Conservation (phyloP, 2,329 filamentous ascomycete genomes). For the Malbranchea cinnamomea region DNA sequence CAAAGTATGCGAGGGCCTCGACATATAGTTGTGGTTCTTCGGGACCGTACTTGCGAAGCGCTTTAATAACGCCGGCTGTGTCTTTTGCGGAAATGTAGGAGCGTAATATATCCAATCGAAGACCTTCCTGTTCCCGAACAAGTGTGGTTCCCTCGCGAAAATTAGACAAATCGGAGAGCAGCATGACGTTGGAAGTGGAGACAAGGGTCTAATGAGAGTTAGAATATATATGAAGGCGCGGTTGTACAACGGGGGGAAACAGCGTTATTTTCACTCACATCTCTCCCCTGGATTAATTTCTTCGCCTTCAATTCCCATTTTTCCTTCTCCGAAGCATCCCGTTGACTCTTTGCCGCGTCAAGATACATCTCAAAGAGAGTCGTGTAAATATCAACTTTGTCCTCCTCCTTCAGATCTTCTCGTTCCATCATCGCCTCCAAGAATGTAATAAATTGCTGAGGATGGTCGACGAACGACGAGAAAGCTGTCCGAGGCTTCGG, state of each 20-base stretch:
- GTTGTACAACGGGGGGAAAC: not conserved
- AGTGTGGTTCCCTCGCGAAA: slow-evolving; percentile 84
- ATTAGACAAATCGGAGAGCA: slow-evolving; percentile 80
- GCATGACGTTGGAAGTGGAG: slow-evolving; percentile 83
- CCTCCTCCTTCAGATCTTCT: slow-evolving; percentile 52
- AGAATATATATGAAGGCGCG: slow-evolving; percentile 5
- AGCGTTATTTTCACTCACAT: slow-evolving; percentile 31
- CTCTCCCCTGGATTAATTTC: slow-evolving; percentile 65
- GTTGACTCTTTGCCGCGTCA: slow-evolving; percentile 66
- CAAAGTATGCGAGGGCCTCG: slow-evolving; percentile 84
- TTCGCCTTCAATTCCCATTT: slow-evolving; percentile 88
- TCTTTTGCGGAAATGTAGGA: slow-evolving; percentile 89
- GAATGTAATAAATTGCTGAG: slow-evolving; percentile 82
- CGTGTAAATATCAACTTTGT: slow-evolving; percentile 78
- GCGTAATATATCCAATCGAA: slow-evolving; percentile 89
- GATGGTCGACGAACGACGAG: slow-evolving; percentile 89
- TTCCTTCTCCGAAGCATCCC: slow-evolving; percentile 48
- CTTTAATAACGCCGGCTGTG: slow-evolving; percentile 77
- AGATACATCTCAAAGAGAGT: slow-evolving; percentile 98
- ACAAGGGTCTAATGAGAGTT: slow-evolving; percentile 45
- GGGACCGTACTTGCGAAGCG: slow-evolving; percentile 78
- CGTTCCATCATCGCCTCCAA: slow-evolving; percentile 74
- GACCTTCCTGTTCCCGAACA: slow-evolving; percentile 82
- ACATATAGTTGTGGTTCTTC: slow-evolving; percentile 86
- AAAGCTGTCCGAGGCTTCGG: slow-evolving; percentile 82